Conservation (phyloP, 2,329 filamentous ascomycete species). For the Thielaviopsis cerberus region DNA sequence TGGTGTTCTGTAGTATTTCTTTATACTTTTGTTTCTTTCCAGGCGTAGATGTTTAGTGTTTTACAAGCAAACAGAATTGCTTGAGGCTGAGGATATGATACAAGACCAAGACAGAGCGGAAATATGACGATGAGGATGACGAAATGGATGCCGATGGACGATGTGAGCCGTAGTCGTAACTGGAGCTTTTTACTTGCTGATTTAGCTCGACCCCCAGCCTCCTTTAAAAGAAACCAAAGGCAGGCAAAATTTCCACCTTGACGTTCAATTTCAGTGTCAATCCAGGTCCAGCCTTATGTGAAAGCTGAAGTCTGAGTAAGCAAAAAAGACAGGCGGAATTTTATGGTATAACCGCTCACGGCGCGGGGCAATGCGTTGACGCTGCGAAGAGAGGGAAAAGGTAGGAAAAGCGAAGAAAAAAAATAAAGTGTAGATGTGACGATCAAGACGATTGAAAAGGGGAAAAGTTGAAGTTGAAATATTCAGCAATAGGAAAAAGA, state of each 20-base stretch:
- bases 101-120: neutral
- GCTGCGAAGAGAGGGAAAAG: neutral
- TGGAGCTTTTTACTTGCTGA: neutral
- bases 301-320: neutral
- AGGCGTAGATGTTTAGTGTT: neutral
- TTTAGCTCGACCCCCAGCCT: neutral
- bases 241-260: too few species aligned
- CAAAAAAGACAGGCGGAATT: neutral
- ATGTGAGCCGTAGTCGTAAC: too few species aligned
- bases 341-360: neutral
- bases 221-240: neutral
- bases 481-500: slow-evolving; percentile 3
- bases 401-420: neutral
- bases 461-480: neutral
- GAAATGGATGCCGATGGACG: too few species aligned
- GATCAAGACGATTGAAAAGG: neutral
- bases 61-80: neutral
- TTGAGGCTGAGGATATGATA: neutral
- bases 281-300: neutral
- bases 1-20: neutral
- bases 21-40: neutral
- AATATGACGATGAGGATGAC: neutral
- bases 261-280: neutral
- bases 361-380: neutral
- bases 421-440: slow-evolving; percentile 1